Evolutionary conservation across 306 rosid species (phyloP).

Genomic region (Oemleria cerasiformis): DNA sequence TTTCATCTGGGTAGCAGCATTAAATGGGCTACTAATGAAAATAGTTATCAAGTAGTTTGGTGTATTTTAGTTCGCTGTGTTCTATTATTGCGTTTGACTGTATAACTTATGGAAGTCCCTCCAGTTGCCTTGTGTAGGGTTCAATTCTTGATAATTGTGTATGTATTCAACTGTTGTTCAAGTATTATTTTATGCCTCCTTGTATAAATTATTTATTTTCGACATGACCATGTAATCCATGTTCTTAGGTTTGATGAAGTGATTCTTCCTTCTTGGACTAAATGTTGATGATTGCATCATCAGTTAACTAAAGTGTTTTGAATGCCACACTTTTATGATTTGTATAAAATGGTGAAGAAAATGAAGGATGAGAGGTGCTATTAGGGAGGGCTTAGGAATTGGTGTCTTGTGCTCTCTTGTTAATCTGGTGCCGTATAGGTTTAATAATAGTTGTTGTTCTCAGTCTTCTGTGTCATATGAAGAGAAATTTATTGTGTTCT

Average conservation of each 20-base stretch:
- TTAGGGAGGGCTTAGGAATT: background rate
- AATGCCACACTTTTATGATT: background rate
- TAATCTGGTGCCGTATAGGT: background rate
- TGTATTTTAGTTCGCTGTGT: too few relatives aligned
- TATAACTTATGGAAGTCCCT: too few relatives aligned
- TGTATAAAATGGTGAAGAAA: background rate
- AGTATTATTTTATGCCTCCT: background rate
- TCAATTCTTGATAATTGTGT: background rate
- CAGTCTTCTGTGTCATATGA: background rate
- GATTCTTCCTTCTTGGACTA: background rate
- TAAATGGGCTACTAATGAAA: background rate
- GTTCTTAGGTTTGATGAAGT: background rate
- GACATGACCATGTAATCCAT: background rate
- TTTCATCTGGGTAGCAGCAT: background rate
- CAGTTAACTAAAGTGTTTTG: background rate
- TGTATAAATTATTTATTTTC: background rate
- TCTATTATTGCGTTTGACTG: too few relatives aligned
- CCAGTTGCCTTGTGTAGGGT: background rate
- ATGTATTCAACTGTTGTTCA: background rate
- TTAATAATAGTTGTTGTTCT: background rate
- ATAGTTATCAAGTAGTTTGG: too few relatives aligned
- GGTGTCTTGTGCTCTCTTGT: background rate
- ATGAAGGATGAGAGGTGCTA: background rate
- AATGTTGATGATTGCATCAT: too few relatives aligned
- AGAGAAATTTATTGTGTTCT: background rate